Conservation (phyloP, 371 early-diverging fungal species). For the Dinochytrium kinnereticum region DNA sequence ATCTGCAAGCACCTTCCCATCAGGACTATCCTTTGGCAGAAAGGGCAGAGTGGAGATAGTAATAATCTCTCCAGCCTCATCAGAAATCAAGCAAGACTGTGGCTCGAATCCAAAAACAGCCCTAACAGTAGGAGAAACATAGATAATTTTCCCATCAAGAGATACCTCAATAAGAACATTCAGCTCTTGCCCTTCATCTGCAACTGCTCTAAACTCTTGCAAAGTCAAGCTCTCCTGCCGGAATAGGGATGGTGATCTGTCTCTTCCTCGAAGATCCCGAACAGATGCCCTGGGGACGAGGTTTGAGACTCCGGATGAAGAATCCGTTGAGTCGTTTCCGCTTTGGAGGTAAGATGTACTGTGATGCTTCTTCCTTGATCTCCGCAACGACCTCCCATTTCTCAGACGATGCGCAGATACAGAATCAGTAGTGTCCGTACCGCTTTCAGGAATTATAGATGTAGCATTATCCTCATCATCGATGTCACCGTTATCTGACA, state of each 20-base stretch:
- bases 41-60: constrained; percentile 29
- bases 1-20: constrained; percentile 63
- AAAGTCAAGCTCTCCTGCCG: constrained; percentile 38
- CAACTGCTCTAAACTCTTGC: constrained; percentile 45
- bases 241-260: constrained; percentile 34
- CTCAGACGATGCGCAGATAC: not conserved
- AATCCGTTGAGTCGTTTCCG: not conserved
- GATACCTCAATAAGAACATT: constrained; percentile 56
- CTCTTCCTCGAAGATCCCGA: not conserved
- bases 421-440: constrained; percentile 36
- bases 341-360: not conserved
- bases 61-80: constrained; percentile 7
- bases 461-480: constrained; percentile 30
- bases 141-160: constrained; percentile 47
- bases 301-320: not conserved
- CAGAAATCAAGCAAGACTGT: not conserved
- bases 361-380: not conserved
- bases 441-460: constrained; percentile 29
- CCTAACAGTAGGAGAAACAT: constrained; percentile 46
- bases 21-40: constrained; percentile 38
- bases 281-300: not conserved
- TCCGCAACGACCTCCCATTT: not conserved
- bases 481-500: constrained; percentile 19
- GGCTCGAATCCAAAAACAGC: constrained; percentile 57
- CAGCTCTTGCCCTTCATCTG: constrained; percentile 48